Percentiles rank a stretch among this genome's conserved stretches.
Conservation (phyloP, 768 basidiomycete species). For the Phylloporus rhodoxanthus region DNA sequence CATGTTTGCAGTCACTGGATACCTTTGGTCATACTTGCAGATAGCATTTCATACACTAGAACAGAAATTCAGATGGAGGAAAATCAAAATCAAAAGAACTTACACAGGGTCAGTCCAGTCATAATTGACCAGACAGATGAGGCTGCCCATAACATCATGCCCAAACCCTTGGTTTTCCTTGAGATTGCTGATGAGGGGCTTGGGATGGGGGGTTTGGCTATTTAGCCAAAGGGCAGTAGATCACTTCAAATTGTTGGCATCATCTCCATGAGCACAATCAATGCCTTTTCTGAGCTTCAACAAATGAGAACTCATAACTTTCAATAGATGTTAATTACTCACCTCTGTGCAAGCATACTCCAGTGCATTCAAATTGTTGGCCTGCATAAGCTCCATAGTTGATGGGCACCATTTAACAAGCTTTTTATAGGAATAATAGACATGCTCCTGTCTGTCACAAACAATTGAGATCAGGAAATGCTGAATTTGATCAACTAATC, state of each 20-base stretch:
- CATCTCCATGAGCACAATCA: constrained; percentile 11
- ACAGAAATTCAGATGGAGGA: not conserved
- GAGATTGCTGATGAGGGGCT: not conserved
- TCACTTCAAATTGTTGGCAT: constrained; percentile 4
- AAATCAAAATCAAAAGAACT: not conserved
- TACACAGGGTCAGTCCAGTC: constrained; percentile 10
- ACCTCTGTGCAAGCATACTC: constrained; percentile 6
- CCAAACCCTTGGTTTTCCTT: constrained; percentile 3
- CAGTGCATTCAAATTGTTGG: no score
- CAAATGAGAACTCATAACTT: no score
- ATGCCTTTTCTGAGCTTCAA: constrained; percentile 13
- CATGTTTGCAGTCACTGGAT: not conserved
- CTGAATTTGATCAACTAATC: no score
- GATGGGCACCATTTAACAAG: constrained; percentile 5
- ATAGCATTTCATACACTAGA: constrained; percentile 1
- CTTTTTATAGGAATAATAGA: constrained; percentile 7
- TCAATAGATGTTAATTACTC: not conserved
- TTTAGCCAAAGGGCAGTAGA: constrained; percentile 7
- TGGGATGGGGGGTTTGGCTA: not conserved
- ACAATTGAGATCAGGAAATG: no score
- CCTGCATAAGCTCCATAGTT: not conserved
- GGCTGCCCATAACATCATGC: constrained; percentile 4
- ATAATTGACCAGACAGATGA: constrained; percentile 13
- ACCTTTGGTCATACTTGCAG: not conserved
- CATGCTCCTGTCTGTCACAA: not conserved